phyloP scores from a whole-genome alignment of 2,329 filamentous ascomycete genomes.

The Trichophyton verrucosum region DNA sequence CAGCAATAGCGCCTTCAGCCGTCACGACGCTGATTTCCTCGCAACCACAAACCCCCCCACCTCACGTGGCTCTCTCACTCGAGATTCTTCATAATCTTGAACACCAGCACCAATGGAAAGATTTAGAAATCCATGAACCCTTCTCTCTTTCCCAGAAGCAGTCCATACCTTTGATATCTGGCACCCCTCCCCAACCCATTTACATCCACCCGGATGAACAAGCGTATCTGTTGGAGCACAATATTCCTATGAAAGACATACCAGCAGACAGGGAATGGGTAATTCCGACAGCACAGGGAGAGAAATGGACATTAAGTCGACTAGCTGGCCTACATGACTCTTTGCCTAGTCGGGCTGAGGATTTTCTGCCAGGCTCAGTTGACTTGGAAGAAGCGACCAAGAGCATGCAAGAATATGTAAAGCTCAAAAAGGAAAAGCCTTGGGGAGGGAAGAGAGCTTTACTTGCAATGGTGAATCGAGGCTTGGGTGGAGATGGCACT shows the following conservation, averaged over 20 bases:
- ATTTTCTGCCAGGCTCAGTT: conserved; percentile 11
- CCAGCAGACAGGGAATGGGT: conserved; percentile 46
- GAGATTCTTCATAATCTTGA: conserved; percentile 53
- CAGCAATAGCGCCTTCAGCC: conserved; percentile 22
- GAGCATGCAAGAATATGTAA: conserved; percentile 24
- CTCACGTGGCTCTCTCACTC: conserved; percentile 38
- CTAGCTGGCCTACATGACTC: conserved; percentile 48
- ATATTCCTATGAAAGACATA: conserved; percentile 36
- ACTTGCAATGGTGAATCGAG: conserved; percentile 43
- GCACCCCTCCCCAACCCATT: conserved; percentile 47
- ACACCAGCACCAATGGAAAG: conserved; percentile 50
- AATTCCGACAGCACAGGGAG: conserved; percentile 45
- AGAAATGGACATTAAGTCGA: conserved; percentile 46
- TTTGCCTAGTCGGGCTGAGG: conserved; percentile 24
- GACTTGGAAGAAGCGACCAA: conserved; percentile 19
- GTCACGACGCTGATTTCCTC: conserved; percentile 30
- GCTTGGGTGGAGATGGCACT: conserved; percentile 44
- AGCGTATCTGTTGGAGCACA: conserved; percentile 44
- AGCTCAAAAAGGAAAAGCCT: conserved; percentile 22
- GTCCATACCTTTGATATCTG: conserved; percentile 44
- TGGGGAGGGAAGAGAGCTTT: conserved; percentile 44
- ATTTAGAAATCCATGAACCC: conserved; percentile 40
- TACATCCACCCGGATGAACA: conserved; percentile 56
- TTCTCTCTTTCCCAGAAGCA: conserved; percentile 20
- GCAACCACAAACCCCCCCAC: conserved; percentile 16